These are phyloP conservation scores for Phytomonas sp. DNA, from an alignment of 208 protist species.

Conservation along the genomic window DNA sequence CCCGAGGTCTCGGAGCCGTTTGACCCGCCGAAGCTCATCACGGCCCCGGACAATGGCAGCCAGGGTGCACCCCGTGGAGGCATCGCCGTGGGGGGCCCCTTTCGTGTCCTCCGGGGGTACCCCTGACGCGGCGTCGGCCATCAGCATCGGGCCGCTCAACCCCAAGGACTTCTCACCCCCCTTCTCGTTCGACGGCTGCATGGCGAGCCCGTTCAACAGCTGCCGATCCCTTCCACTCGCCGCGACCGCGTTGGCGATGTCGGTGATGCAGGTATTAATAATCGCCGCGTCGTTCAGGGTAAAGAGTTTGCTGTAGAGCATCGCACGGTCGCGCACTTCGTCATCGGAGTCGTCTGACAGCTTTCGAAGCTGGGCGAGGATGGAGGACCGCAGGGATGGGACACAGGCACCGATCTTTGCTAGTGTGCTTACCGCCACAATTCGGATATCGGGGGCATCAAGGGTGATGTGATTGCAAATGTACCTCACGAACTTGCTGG, in stretches of 20 bases:
- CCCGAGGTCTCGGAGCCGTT: constrained; percentile 64
- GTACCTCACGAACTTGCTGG: constrained; percentile 90
- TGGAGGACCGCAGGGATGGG: constrained; percentile 76
- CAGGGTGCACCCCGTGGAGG: background rate
- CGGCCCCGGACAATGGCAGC: constrained; percentile 47
- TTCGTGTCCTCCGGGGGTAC: background rate
- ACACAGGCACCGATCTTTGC: constrained; percentile 94
- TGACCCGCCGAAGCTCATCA: constrained; percentile 51
- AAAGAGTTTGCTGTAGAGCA: constrained; percentile 90
- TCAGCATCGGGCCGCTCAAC: background rate
- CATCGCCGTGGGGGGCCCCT: background rate
- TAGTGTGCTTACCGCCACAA: constrained; percentile 94
- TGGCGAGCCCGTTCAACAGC: background rate
- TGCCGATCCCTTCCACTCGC: constrained; percentile 18
- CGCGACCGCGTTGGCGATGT: constrained; percentile 54
- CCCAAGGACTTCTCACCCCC: no score
- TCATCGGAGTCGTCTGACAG: constrained; percentile 94
- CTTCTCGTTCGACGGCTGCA: background rate
- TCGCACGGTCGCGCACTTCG: constrained; percentile 97
- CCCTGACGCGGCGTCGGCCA: background rate
- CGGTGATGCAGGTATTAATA: constrained; percentile 54
- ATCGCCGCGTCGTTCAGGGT: constrained; percentile 54
- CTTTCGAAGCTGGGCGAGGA: constrained; percentile 88
- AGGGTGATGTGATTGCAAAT: constrained; percentile 97
- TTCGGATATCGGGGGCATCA: constrained; percentile 90